Conservation (phyloP, 108 stramenopile genomes). For the Cylindrotheca fusiformis region DNA sequence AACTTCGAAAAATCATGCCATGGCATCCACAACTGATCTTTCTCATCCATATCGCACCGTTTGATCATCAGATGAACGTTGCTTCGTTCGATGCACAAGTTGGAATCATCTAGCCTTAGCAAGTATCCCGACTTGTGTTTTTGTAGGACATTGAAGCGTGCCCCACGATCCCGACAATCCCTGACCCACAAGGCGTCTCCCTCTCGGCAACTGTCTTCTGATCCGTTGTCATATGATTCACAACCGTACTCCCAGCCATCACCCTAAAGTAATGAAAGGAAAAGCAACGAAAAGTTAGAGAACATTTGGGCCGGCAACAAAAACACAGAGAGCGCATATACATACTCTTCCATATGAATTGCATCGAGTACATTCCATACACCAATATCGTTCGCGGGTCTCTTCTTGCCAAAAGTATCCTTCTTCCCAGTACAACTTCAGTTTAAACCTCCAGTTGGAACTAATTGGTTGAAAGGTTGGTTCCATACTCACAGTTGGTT, state of each 20-base stretch:
- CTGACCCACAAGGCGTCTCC: not conserved
- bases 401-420: slow-evolving; percentile 64
- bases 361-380: slow-evolving; percentile 34
- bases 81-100: not conserved
- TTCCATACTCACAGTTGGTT: not conserved
- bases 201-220: not conserved
- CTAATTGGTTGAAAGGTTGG: not conserved
- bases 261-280: not conserved
- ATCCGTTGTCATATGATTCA: not conserved
- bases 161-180: not conserved
- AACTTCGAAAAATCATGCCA: not conserved
- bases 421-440: slow-evolving; percentile 51
- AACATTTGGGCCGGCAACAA: not conserved
- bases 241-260: not conserved
- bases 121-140: not conserved
- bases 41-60: not conserved
- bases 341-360: not conserved
- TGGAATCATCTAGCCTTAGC: not conserved
- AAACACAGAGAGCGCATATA: not conserved
- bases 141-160: not conserved
- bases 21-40: not conserved
- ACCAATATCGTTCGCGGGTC: slow-evolving; percentile 41
- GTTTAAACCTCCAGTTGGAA: slow-evolving; percentile 12
- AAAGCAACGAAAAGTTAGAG: not conserved
- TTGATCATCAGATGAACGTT: not conserved